These are phyloP conservation scores for Sistotremastrum suecicum DNA, from an alignment of 768 basidiomycete genomes.

Conservation along the genomic window DNA sequence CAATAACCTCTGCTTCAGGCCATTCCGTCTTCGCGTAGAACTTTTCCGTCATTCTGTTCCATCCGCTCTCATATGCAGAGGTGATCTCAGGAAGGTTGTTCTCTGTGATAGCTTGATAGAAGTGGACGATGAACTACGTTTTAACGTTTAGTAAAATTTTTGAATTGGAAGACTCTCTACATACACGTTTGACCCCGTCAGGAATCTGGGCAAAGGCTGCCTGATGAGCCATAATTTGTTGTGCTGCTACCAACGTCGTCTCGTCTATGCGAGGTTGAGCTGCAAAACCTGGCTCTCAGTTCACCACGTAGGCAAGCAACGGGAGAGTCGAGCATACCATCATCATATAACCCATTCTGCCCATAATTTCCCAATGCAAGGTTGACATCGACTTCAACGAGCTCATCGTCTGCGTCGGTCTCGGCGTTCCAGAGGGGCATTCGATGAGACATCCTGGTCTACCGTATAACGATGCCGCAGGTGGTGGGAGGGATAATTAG, in stretches of 20 bases:
- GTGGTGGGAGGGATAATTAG: no score
- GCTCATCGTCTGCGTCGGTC: constrained; percentile 64
- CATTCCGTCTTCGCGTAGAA: constrained; percentile 90
- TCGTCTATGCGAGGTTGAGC: constrained; percentile 58
- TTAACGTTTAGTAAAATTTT: background rate
- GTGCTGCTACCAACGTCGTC: constrained; percentile 52
- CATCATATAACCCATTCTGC: constrained; percentile 54
- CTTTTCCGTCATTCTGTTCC: constrained; percentile 95
- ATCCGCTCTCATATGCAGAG: constrained; percentile 89
- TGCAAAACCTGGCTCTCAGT: constrained; percentile 3
- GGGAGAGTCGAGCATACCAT: constrained; percentile 26
- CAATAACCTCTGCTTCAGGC: constrained; percentile 94
- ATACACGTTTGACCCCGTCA: constrained; percentile 77
- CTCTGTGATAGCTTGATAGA: constrained; percentile 83
- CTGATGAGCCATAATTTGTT: constrained; percentile 76
- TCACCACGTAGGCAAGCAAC: background rate
- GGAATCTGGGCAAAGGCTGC: constrained; percentile 73
- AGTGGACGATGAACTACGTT: constrained; percentile 79
- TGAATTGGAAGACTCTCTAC: constrained; percentile 12
- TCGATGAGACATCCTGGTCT: constrained; percentile 27
- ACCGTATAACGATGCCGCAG: no score
- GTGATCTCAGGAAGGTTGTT: constrained; percentile 89
- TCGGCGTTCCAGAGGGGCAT: constrained; percentile 66
- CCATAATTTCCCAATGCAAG: constrained; percentile 56
- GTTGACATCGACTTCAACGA: constrained; percentile 55